Conservation (phyloP, 2,329 filamentous ascomycete species). For the Arthrobotrys musiformis region DNA sequence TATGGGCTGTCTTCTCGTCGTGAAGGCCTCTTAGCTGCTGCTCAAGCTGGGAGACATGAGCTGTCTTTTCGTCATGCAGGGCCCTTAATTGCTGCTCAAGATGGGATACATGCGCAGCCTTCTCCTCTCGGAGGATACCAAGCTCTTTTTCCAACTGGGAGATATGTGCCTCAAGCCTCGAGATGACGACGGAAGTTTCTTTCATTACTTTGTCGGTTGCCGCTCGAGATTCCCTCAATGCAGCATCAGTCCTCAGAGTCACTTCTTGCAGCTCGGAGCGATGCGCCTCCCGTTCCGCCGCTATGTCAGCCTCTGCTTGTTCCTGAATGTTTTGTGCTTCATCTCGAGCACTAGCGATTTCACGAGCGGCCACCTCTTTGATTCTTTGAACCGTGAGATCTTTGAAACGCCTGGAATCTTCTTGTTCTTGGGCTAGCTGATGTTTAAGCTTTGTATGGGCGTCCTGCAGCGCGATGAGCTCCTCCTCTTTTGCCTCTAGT, state of each 20-base stretch:
- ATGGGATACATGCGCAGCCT: background rate
- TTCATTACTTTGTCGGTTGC: conserved; percentile 37
- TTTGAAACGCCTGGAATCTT: conserved; percentile 57
- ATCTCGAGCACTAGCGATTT: conserved; percentile 56
- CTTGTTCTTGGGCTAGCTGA: conserved; percentile 62
- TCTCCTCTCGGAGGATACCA: conserved; percentile 6
- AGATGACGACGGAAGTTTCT: conserved; percentile 25
- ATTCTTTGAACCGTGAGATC: conserved; percentile 56
- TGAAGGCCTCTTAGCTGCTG: conserved; percentile 65
- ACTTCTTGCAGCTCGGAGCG: conserved; percentile 53
- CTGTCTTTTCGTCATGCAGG: conserved; percentile 62
- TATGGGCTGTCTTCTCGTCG: conserved; percentile 67
- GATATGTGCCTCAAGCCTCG: conserved; percentile 28
- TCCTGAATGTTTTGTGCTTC: conserved; percentile 55
- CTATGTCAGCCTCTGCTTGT: conserved; percentile 55
- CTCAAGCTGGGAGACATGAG: conserved; percentile 46
- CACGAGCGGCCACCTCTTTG: conserved; percentile 45
- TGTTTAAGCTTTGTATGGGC: conserved; percentile 69
- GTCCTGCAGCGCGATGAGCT: conserved; percentile 69
- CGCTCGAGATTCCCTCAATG: conserved; percentile 38
- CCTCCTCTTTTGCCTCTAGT: conserved; percentile 76
- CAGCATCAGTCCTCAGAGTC: conserved; percentile 48
- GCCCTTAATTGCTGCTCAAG: conserved; percentile 69
- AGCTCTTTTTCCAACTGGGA: conserved; percentile 39
- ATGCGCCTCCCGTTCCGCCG: conserved; percentile 53